Conservation (phyloP, 1,284 basidiomycete genomes). For the Sporisorium scitamineum region DNA sequence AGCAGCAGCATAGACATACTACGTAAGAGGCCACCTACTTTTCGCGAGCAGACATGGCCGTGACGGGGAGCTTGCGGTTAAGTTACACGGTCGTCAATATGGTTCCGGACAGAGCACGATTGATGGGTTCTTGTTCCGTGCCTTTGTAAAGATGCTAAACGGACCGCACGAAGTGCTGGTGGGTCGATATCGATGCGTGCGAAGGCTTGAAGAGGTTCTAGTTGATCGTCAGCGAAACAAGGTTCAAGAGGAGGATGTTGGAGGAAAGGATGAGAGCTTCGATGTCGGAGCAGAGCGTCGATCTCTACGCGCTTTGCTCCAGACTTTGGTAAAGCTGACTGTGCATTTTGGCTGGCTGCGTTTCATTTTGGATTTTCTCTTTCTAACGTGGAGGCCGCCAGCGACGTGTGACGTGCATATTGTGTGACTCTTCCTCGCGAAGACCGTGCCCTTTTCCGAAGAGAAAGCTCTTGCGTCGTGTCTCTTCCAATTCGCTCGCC, state of each 20-base stretch:
- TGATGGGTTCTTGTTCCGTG: neutral
- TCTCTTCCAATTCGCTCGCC: neutral
- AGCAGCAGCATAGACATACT: neutral
- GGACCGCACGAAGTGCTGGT: neutral
- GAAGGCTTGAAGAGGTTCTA: neutral
- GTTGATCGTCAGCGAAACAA: neutral
- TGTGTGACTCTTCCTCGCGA: constrained; percentile 1
- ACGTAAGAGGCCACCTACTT: constrained; percentile 11
- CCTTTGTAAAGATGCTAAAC: neutral
- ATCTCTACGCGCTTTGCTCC: constrained; percentile 9
- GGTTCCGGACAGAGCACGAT: neutral
- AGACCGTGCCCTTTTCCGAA: neutral
- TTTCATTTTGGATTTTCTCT: neutral
- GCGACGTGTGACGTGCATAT: constrained; percentile 12
- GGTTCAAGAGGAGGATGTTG: neutral
- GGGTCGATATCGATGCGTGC: neutral
- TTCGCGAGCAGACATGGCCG: constrained; percentile 37
- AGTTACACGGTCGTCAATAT: neutral
- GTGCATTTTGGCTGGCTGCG: constrained; percentile 10
- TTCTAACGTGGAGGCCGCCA: constrained; percentile 3
- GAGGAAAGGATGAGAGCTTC: neutral
- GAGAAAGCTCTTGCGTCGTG: neutral
- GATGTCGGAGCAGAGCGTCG: neutral
- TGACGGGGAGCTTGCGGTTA: neutral
- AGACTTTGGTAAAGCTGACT: constrained; percentile 5